Percentiles rank a stretch among this genome's conserved stretches.
Conservation (phyloP, 2,329 filamentous ascomycete genomes). For the Colletotrichum kahawae region DNA sequence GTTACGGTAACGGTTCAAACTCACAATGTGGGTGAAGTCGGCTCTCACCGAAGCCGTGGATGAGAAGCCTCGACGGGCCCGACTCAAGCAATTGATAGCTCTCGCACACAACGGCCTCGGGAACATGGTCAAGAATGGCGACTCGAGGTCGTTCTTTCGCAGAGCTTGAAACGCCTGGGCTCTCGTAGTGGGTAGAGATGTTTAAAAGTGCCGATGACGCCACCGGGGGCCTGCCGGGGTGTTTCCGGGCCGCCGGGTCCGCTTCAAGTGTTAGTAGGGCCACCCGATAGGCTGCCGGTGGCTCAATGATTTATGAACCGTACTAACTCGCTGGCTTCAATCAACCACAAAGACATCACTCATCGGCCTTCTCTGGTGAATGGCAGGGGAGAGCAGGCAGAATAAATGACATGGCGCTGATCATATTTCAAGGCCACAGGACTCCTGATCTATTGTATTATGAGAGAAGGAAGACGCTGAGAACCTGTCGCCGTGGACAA, state of each 20-base stretch:
- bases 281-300: background rate
- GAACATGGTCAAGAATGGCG: background rate
- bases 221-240: background rate
- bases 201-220: conserved; percentile 12
- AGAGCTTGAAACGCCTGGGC: background rate
- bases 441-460: background rate
- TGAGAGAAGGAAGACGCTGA: background rate
- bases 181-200: background rate
- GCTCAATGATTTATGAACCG: background rate
- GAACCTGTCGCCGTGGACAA: background rate
- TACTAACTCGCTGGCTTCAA: background rate
- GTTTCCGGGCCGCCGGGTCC: background rate
- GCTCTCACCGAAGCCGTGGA: conserved; percentile 34
- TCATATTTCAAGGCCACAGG: background rate
- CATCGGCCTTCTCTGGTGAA: background rate
- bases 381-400: background rate
- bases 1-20: conserved; percentile 18
- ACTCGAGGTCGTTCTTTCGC: background rate
- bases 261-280: background rate
- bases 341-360: background rate
- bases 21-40: conserved; percentile 53
- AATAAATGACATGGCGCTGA: background rate
- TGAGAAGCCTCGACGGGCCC: conserved; percentile 34
- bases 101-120: background rate
- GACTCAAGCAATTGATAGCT: background rate